Conservation (phyloP, 2,329 filamentous ascomycete species). For the Cytospora piceicola region DNA sequence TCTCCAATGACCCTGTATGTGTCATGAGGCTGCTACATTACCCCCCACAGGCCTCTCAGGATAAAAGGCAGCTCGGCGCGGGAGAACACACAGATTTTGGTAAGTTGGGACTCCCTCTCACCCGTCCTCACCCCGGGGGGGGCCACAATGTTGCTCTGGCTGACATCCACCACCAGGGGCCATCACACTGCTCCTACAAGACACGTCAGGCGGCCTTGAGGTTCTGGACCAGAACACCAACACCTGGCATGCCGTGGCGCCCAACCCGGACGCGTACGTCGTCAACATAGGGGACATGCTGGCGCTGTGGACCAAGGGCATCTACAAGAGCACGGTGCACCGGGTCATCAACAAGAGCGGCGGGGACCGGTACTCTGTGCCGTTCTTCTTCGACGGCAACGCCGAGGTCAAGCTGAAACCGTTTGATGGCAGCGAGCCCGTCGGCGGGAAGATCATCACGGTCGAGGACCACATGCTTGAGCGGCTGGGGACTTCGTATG, state of each 20-base stretch:
- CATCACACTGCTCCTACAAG: slow-evolving; percentile 59
- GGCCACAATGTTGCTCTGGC: background rate
- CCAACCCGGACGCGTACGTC: slow-evolving; percentile 51
- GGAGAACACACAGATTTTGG: slow-evolving; percentile 61
- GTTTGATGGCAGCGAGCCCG: slow-evolving; percentile 38
- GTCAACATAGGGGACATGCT: slow-evolving; percentile 58
- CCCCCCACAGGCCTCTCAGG: slow-evolving; percentile 44
- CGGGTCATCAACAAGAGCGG: slow-evolving; percentile 57
- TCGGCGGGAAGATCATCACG: slow-evolving; percentile 35
- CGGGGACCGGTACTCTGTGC: slow-evolving; percentile 58
- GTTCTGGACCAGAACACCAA: slow-evolving; percentile 50
- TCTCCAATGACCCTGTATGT: slow-evolving; percentile 46
- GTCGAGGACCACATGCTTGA: slow-evolving; percentile 42
- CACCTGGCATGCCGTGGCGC: slow-evolving; percentile 50
- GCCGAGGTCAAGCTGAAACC: slow-evolving; percentile 44
- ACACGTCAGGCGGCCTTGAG: slow-evolving; percentile 54
- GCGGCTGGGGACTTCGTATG: slow-evolving; percentile 38
- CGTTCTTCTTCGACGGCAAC: slow-evolving; percentile 61
- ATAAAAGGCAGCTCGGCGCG: slow-evolving; percentile 41
- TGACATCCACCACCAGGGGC: slow-evolving; percentile 35
- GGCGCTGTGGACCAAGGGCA: slow-evolving; percentile 53
- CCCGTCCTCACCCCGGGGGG: background rate
- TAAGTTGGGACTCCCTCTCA: slow-evolving; percentile 13
- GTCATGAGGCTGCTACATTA: slow-evolving; percentile 55
- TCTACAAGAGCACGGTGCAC: slow-evolving; percentile 58